phyloP scores from a whole-genome alignment of 169 alveolate genomes.

The Plasmodium cynomolgi region DNA sequence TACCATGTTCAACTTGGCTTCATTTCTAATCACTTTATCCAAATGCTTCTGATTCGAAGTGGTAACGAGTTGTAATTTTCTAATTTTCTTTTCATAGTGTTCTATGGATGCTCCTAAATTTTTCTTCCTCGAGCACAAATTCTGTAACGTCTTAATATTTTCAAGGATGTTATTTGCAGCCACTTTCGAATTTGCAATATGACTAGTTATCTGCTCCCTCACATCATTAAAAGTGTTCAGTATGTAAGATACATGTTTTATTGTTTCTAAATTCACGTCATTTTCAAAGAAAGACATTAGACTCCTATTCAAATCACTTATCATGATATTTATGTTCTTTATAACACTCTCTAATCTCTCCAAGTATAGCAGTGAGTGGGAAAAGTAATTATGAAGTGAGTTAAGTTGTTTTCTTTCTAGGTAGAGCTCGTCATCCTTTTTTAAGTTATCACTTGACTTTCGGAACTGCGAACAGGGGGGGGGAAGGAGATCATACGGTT shows the following conservation, averaged over 20 bases:
- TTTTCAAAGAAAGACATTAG: constrained; percentile 73
- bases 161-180: constrained; percentile 45
- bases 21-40: constrained; percentile 68
- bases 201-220: constrained; percentile 61
- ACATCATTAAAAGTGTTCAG: constrained; percentile 64
- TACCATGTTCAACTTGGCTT: constrained; percentile 49
- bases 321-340: constrained; percentile 70
- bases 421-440: constrained; percentile 62
- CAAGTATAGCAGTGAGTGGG: constrained; percentile 58
- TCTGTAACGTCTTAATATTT: constrained; percentile 54
- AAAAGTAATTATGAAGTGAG: constrained; percentile 38
- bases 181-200: constrained; percentile 18
- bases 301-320: constrained; percentile 67
- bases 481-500: neutral
- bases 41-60: constrained; percentile 61
- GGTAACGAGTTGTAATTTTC: constrained; percentile 34
- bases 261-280: constrained; percentile 60
- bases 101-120: constrained; percentile 53
- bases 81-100: constrained; percentile 75
- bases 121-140: constrained; percentile 51
- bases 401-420: constrained; percentile 56
- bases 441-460: constrained; percentile 34
- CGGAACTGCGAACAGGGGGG: constrained; percentile 18
- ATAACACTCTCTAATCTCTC: constrained; percentile 72
- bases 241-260: constrained; percentile 56